Evolutionary conservation across 1,284 basidiomycete species (phyloP).

Genomic region (Ceratobasidium theobromae): DNA sequence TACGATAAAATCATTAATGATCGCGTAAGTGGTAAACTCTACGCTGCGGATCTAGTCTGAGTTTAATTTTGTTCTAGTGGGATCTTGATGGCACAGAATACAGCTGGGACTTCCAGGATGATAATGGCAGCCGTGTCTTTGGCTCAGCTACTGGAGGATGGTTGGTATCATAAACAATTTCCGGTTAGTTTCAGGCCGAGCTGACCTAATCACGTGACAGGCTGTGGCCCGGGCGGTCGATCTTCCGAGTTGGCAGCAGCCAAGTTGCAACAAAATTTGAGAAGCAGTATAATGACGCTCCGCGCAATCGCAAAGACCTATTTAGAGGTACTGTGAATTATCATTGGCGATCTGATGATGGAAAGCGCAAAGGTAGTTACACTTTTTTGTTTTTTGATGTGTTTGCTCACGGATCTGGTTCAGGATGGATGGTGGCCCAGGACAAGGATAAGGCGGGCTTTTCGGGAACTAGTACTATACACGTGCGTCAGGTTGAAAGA

Average conservation of each 20-base stretch:
- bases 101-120: slow-evolving; percentile 25
- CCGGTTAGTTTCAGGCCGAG: too few species aligned
- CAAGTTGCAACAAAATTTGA: slow-evolving; percentile 19
- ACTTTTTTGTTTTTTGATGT: neutral
- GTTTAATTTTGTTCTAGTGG: slow-evolving; percentile 3
- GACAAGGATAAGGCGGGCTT: slow-evolving; percentile 27
- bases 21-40: too few species aligned
- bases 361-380: slow-evolving; percentile 16
- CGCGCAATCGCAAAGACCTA: slow-evolving; percentile 30
- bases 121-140: neutral
- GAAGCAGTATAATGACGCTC: slow-evolving; percentile 19
- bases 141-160: slow-evolving; percentile 32
- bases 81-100: slow-evolving; percentile 21
- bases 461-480: slow-evolving; percentile 6
- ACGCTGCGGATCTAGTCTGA: neutral
- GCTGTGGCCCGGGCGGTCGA: slow-evolving; percentile 33
- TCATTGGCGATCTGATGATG: slow-evolving; percentile 30
- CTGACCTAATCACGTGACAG: neutral
- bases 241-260: slow-evolving; percentile 31
- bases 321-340: slow-evolving; percentile 32
- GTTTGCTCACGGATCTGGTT: neutral
- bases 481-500: neutral
- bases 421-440: slow-evolving; percentile 32
- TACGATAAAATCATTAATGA: slow-evolving; percentile 27
- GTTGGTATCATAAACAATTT: too few species aligned